A percentile compares a stretch with the other conserved stretches of the same genome.
Evolutionary conservation across 192 early-diverging fungal species (phyloP).

Genomic region (Coemansia sp.): DNA sequence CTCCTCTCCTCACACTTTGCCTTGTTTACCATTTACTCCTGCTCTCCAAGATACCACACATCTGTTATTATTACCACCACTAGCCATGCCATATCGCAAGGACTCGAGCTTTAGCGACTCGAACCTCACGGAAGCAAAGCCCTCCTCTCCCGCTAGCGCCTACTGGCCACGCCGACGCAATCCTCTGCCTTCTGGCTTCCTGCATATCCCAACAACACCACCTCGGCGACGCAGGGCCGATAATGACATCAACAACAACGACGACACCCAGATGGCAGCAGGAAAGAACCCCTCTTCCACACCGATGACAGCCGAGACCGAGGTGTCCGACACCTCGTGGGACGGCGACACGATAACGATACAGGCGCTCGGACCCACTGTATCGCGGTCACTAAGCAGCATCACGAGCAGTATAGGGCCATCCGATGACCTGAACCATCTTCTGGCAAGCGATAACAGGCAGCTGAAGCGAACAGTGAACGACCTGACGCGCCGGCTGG

Average conservation of each 20-base stretch:
- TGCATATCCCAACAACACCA: constrained; percentile 9
- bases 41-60: neutral
- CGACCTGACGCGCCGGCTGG: constrained; percentile 29
- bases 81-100: neutral
- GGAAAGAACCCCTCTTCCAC: neutral
- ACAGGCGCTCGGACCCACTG: constrained; percentile 12
- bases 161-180: constrained; percentile 45
- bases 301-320: neutral
- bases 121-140: too few relatives aligned
- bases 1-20: neutral
- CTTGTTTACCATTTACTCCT: neutral
- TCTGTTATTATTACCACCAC: neutral
- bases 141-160: neutral
- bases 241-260: neutral
- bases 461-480: constrained; percentile 34
- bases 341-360: constrained; percentile 23
- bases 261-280: too few relatives aligned
- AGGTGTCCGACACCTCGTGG: constrained; percentile 18
- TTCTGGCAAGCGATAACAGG: constrained; percentile 14
- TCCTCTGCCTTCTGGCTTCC: constrained; percentile 34
- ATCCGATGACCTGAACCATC: neutral
- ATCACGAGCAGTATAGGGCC: neutral
- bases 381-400: constrained; percentile 3
- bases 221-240: constrained; percentile 25
- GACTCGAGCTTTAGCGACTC: neutral